phyloP scores from a whole-genome alignment of 2,329 filamentous ascomycete genomes.

The Penicillium decumbens region DNA sequence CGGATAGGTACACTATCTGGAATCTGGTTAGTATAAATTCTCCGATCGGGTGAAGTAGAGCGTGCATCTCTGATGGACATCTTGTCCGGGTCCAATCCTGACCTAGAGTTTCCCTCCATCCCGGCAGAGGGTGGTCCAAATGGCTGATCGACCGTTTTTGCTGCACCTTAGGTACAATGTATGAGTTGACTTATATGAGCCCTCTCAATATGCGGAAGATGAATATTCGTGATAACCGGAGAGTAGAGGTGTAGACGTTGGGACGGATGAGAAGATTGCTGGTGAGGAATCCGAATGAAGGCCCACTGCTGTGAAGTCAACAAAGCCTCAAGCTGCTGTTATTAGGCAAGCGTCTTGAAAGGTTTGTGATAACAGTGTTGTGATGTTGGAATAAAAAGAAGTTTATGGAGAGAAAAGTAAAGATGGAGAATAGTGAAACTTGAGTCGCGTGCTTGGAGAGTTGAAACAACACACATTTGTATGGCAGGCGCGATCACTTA shows the following conservation, averaged over 20 bases:
- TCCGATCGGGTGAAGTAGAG: background rate
- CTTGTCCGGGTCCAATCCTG: background rate
- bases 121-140: background rate
- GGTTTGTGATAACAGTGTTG: background rate
- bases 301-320: too few species aligned
- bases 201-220: too few species aligned
- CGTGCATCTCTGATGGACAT: slow-evolving; percentile 18
- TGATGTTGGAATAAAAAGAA: background rate
- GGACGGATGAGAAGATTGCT: background rate
- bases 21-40: background rate
- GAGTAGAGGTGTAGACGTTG: background rate
- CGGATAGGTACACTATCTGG: slow-evolving; percentile 78
- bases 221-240: too few species aligned
- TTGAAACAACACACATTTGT: background rate
- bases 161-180: background rate
- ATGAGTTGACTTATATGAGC: background rate
- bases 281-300: background rate
- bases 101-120: background rate
- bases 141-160: background rate
- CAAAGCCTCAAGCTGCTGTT: background rate
- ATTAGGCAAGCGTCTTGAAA: background rate
- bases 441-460: background rate
- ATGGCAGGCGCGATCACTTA: background rate
- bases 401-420: background rate
- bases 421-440: background rate